A percentile compares a stretch with the other conserved stretches of the same genome.
phyloP scores from a whole-genome alignment of 148 eudicot species.

The Beta vulgaris region DNA sequence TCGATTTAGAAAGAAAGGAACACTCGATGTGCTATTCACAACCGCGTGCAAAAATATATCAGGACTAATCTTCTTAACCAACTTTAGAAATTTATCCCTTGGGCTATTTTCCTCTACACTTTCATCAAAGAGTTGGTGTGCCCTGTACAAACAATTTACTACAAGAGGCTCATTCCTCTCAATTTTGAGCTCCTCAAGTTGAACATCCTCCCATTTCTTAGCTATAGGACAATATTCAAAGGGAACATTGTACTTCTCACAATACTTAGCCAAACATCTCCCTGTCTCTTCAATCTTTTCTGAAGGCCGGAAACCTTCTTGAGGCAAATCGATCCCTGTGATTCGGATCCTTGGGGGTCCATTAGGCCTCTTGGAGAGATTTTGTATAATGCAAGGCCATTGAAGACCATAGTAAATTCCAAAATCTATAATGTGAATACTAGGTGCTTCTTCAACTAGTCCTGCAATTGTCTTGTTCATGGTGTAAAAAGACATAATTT shows the following conservation, averaged over 20 bases:
- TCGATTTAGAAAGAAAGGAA: constrained; percentile 55
- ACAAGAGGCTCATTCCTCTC: constrained; percentile 42
- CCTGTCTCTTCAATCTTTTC: constrained; percentile 45
- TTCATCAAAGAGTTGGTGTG: constrained; percentile 39
- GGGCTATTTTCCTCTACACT: constrained; percentile 41
- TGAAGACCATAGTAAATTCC: constrained; percentile 45
- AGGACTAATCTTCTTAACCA: constrained; percentile 45
- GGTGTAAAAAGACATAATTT: constrained; percentile 41
- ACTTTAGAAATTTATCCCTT: constrained; percentile 42
- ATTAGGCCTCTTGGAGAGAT: constrained; percentile 36
- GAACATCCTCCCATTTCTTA: constrained; percentile 40
- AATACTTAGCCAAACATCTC: constrained; percentile 39
- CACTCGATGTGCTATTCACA: constrained; percentile 44
- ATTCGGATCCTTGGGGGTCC: constrained; percentile 52
- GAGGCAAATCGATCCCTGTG: constrained; percentile 46
- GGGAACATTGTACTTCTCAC: constrained; percentile 42
- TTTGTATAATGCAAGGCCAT: constrained; percentile 51
- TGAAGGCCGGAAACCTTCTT: constrained; percentile 34
- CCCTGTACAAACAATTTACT: constrained; percentile 40
- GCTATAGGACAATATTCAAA: constrained; percentile 44
- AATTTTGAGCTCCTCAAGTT: constrained; percentile 36
- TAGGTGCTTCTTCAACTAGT: constrained; percentile 20
- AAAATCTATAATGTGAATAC: constrained; percentile 49
- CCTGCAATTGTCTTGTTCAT: constrained; percentile 38
- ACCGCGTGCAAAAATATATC: constrained; percentile 48